Evolutionary conservation across 164 flowering plant species (phyloP).

Genomic region (Nymphaea thermarum): DNA sequence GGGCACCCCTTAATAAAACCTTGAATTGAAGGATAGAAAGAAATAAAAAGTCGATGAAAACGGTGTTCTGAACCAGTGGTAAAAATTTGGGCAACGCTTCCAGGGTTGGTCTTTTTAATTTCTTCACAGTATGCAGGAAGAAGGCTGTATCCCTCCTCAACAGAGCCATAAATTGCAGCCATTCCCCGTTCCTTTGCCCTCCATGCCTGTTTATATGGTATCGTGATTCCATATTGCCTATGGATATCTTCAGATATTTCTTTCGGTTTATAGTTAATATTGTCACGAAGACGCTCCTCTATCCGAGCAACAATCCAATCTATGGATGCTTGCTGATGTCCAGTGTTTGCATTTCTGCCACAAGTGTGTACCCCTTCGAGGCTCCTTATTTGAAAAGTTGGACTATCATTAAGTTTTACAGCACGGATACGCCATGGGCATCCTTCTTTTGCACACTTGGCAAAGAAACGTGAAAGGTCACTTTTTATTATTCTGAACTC

Average conservation of each 20-base stretch:
- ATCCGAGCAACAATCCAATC: constrained; percentile 79
- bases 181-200: constrained; percentile 75
- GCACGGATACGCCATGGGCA: constrained; percentile 95
- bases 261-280: constrained; percentile 77
- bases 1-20: constrained; percentile 71
- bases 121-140: constrained; percentile 70
- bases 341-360: constrained; percentile 55
- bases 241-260: constrained; percentile 76
- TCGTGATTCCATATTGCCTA: constrained; percentile 60
- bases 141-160: constrained; percentile 69
- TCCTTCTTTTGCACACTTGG: constrained; percentile 76
- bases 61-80: constrained; percentile 51
- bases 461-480: constrained; percentile 65
- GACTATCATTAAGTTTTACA: constrained; percentile 61
- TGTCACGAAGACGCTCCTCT: constrained; percentile 51
- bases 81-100: constrained; percentile 57
- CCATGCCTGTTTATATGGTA: constrained; percentile 94
- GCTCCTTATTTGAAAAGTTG: constrained; percentile 67
- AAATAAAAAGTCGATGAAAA: constrained; percentile 59
- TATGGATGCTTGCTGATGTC: constrained; percentile 86
- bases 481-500: constrained; percentile 72
- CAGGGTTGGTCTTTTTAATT: constrained; percentile 56
- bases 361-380: constrained; percentile 76
- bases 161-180: constrained; percentile 72
- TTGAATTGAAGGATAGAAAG: constrained; percentile 47